Percentiles rank a stretch among this genome's conserved stretches.
phyloP scores from a whole-genome alignment of 345 rosid genomes.

The Orychophragmus violaceus region DNA sequence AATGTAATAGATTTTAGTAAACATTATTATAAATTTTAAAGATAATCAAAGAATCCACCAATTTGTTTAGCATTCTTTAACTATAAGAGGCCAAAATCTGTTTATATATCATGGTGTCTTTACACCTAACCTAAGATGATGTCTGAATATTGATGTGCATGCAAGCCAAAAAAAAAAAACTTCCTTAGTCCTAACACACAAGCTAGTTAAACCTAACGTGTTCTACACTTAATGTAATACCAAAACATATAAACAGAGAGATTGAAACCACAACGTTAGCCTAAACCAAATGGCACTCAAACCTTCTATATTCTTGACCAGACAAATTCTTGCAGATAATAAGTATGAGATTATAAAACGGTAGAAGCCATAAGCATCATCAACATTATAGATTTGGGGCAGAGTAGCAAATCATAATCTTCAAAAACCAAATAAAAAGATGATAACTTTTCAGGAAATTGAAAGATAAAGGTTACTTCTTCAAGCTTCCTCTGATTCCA shows the following conservation, averaged over 20 bases:
- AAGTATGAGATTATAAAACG: conserved; percentile 9
- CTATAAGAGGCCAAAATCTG: not conserved
- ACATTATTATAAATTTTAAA: not conserved
- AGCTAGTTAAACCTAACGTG: not conserved
- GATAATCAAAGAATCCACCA: not conserved
- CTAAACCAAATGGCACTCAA: not conserved
- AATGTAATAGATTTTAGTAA: not conserved
- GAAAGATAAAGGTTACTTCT: conserved; percentile 31
- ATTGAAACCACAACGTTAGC: not conserved
- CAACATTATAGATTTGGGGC: not conserved
- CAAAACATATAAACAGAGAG: not conserved
- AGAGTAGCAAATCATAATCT: not conserved
- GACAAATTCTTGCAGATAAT: too few relatives aligned
- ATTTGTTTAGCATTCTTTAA: not conserved
- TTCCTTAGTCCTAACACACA: too few relatives aligned
- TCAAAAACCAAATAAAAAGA: not conserved
- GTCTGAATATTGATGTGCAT: not conserved
- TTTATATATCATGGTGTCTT: not conserved
- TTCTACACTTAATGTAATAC: not conserved
- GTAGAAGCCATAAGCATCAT: conserved; percentile 15
- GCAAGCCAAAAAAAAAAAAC: not conserved
- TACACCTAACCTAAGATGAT: not conserved
- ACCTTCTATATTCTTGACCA: too few relatives aligned
- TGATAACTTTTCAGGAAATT: not conserved
- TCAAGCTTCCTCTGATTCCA: conserved; percentile 50